phyloP scores from a whole-genome alignment of 257 asterid species.

The Salvia hispanica region DNA sequence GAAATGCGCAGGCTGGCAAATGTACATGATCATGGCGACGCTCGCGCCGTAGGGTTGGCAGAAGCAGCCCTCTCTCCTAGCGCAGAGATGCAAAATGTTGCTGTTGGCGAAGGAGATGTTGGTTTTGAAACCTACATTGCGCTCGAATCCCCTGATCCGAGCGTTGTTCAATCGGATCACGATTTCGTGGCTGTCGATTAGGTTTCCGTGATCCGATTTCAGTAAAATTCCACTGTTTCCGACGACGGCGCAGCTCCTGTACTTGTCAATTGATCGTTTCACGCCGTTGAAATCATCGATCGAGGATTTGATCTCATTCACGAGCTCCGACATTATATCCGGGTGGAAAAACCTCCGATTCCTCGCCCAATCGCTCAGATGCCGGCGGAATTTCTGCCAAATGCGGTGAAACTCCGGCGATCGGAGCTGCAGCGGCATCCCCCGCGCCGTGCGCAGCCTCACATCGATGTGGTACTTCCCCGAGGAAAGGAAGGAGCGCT shows the following conservation, averaged over 20 bases:
- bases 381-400: conserved; percentile 66
- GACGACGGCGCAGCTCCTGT: conserved; percentile 81
- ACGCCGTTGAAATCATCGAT: conserved; percentile 39
- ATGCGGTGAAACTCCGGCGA: conserved; percentile 70
- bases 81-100: conserved; percentile 79
- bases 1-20: conserved; percentile 91
- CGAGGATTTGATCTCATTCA: conserved; percentile 33
- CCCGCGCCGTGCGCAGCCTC: conserved; percentile 53
- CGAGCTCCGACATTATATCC: conserved; percentile 58
- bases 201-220: conserved; percentile 51
- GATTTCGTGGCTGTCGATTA: conserved; percentile 72
- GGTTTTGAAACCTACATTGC: conserved; percentile 71
- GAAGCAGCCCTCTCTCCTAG: conserved; percentile 71
- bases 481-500: conserved; percentile 76
- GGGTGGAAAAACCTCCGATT: conserved; percentile 48
- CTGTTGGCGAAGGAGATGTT: conserved; percentile 84
- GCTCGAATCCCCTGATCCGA: conserved; percentile 54
- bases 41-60: conserved; percentile 87
- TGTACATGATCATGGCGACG: conserved; percentile 75
- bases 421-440: conserved; percentile 56
- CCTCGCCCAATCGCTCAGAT: conserved; percentile 70
- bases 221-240: conserved; percentile 92
- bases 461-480: conserved; percentile 55
- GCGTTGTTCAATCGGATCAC: conserved; percentile 93
- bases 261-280: conserved; percentile 34